A percentile compares a stretch with the other conserved stretches of the same genome.
Conservation (phyloP, 2,329 filamentous ascomycete genomes). For the Apiospora saccharicola region DNA sequence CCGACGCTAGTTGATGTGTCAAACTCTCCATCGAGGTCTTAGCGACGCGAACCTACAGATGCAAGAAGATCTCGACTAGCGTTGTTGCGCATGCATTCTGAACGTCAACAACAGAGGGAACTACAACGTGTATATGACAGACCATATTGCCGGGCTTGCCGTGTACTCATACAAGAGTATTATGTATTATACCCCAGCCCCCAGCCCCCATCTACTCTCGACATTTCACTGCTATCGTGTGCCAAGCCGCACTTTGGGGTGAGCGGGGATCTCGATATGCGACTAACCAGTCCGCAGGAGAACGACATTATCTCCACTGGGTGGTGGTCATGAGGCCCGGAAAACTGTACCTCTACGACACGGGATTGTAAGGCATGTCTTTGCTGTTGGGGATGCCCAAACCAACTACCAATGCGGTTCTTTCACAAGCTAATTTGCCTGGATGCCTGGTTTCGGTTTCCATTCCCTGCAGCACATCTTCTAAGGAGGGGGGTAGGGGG, state of each 20-base stretch:
- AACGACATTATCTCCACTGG: neutral
- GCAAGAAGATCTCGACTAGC: neutral
- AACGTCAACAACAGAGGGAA: neutral
- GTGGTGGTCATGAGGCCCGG: neutral
- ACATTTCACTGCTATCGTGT: neutral
- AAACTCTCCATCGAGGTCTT: slow-evolving; percentile 1
- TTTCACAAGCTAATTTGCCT: neutral
- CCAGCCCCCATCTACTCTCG: neutral
- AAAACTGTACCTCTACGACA: neutral
- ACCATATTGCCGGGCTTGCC: neutral
- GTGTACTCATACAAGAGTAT: neutral
- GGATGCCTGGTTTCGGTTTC: no score
- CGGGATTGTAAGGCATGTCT: neutral
- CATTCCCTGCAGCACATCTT: slow-evolving; percentile 9
- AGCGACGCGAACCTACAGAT: neutral
- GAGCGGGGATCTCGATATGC: neutral
- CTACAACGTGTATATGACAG: neutral
- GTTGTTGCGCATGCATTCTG: neutral
- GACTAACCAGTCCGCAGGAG: neutral
- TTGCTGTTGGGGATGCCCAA: neutral
- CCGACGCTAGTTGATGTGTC: slow-evolving; percentile 17
- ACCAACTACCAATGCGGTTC: neutral
- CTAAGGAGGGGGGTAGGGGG: neutral
- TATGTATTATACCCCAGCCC: neutral
- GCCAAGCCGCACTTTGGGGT: neutral